These are phyloP conservation scores for Bruguiera sexangula DNA, from an alignment of 345 rosid genomes.

Conservation along the genomic window DNA sequence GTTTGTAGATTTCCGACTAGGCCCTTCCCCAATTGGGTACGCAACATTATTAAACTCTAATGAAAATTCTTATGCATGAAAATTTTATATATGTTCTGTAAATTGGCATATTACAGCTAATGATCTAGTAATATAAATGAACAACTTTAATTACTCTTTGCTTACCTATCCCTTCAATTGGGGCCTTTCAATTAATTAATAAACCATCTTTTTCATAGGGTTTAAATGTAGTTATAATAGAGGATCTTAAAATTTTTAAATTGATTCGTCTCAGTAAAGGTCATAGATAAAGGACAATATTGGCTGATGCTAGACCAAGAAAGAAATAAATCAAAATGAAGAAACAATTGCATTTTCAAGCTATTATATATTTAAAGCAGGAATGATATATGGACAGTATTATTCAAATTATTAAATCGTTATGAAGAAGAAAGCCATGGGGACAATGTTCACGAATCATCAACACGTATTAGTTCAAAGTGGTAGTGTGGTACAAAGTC, in stretches of 20 bases:
- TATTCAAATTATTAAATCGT: too few species aligned
- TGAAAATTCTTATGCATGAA: background rate
- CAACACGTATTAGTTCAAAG: too few species aligned
- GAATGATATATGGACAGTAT: too few species aligned
- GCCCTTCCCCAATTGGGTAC: slow-evolving; percentile 14
- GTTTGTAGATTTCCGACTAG: slow-evolving; percentile 4
- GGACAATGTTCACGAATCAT: too few species aligned
- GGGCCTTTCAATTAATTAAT: slow-evolving; percentile 6
- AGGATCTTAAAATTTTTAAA: slow-evolving; percentile 7
- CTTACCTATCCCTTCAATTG: slow-evolving; percentile 1
- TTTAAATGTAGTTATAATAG: background rate
- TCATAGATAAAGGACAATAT: slow-evolving; percentile 10
- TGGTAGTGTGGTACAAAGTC: too few species aligned
- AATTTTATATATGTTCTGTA: too few species aligned
- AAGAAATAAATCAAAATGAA: background rate
- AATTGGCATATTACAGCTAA: too few species aligned
- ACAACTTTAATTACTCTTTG: background rate
- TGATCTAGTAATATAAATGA: too few species aligned
- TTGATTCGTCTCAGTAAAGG: slow-evolving; percentile 17
- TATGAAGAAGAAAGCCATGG: too few species aligned
- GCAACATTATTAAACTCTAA: slow-evolving; percentile 3
- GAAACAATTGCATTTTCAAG: too few species aligned
- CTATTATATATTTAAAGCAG: too few species aligned
- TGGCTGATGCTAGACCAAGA: background rate
- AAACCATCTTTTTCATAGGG: slow-evolving; percentile 3